Evolutionary conservation across 495 filamentous ascomycete species (phyloP), one percentile per base, ranked within the genome.

Genomic region (Evernia prunastri): DNA sequence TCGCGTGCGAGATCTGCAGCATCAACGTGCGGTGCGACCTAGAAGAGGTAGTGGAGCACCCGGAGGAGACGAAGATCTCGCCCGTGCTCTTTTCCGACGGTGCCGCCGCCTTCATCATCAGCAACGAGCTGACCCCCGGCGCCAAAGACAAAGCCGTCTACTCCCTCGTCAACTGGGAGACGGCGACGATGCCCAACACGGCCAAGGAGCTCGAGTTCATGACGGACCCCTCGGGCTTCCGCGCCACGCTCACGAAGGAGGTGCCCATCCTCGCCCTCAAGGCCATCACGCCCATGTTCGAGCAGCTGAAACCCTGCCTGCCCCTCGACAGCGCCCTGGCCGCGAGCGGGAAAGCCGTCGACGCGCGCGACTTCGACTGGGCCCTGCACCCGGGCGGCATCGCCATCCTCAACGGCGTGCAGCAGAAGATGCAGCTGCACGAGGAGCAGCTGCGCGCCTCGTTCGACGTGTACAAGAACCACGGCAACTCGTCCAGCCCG

Each of bases 61-160:
- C 72, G 0, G 78, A 84, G 67, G 72, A 80, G 57, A 80, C 79
- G 4, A 76, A 79, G 17, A 85, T 87, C 59, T 83, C 79, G 4
- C 69, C 75, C 9, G 78, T 80, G n/a, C 73, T 87, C 2, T 87
- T 87, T 68, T 80, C 78, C 27, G 85, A 87, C 72, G 85, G 81
- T 66, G 85, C 81, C 31, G 77, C 81, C 69, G 79, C 83, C 18
- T 66, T 84, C 3, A 69, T 87, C 13, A 70, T 87, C 9, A 80
- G 78, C 66, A 87, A 87, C 71, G 73, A 76, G 6, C 33, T 53
- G 12, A 36, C 45, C 18, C 56, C 65, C 20, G 69, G 62, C 9
- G 57, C 68, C 54, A 56, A 56, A 17, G 61, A 68, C 11, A 47
- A 53, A 17, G 60, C 40, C 7, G 18, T 64, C 20, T 59, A 58